Evolutionary conservation across 2,329 filamentous ascomycete genomes (phyloP).

Genomic region (Diaporthe amygdali): DNA sequence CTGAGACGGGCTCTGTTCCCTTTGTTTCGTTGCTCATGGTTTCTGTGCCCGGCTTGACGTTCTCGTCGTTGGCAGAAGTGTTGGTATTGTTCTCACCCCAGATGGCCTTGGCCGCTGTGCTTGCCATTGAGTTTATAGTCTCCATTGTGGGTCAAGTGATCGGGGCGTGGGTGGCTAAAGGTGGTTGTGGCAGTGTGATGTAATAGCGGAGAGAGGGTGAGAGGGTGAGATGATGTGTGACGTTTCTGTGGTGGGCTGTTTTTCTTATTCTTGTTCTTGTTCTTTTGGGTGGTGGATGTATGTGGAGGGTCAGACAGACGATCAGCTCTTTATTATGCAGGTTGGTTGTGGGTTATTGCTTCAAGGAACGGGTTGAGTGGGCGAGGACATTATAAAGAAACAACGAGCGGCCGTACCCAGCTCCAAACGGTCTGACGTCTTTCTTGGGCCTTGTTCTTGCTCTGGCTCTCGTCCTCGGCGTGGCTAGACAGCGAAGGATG

Average conservation of each 20-base stretch:
- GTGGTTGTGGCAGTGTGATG: neutral
- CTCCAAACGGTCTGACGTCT: conserved; percentile 1
- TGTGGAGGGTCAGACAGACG: neutral
- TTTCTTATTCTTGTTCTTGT: neutral
- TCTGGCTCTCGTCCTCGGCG: neutral
- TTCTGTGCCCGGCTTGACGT: conserved; percentile 41
- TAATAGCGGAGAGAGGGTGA: neutral
- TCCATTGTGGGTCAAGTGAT: conserved; percentile 58
- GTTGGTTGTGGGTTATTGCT: neutral
- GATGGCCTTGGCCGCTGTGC: conserved; percentile 52
- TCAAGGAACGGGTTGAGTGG: conserved; percentile 2
- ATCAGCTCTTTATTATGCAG: conserved; percentile 3
- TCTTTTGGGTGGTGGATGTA: neutral
- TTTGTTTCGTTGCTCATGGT: conserved; percentile 45
- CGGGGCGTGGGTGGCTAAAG: neutral
- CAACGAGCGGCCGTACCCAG: neutral
- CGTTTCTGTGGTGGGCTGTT: conserved; percentile 11
- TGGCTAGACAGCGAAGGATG: neutral
- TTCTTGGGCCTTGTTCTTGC: neutral
- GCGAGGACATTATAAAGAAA: conserved; percentile 6
- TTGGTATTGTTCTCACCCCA: conserved; percentile 48
- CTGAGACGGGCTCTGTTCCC: conserved; percentile 71
- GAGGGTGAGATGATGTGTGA: neutral
- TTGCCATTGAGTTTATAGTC: conserved; percentile 62
- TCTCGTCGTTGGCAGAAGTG: conserved; percentile 1